Evolutionary conservation across 1,139 yeast genomes (phyloP), one percentile per base, ranked within the genome.

Genomic region (Meyerozyma smithsonii): DNA sequence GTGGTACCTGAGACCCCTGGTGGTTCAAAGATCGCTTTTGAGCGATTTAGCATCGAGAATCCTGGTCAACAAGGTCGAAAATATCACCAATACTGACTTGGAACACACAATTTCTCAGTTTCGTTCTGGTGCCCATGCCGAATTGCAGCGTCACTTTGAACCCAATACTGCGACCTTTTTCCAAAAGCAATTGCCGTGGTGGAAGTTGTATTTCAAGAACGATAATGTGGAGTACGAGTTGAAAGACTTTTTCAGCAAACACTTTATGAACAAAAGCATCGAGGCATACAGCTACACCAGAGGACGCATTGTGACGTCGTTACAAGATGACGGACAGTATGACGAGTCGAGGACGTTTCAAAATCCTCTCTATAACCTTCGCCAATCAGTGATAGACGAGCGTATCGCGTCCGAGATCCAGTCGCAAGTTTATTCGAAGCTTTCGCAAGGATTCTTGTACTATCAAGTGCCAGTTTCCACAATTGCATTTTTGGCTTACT

Each of bases 221-320:
- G 77, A 72, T 43, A 70, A 71, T 44, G 70, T 72, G 12, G 75
- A 70, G 51, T 71, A 71, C 43, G 69, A 64, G 39, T 52, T 71
- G 35, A 70, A 69, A 42, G 76, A 71, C 42, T 69, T 48, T 44
- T 64, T 71, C 41, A 56, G 47, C 37, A 38, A 46, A 6, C 51
- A 61, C 25, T 71, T 69, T 47, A 68, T 72, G 74, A 56, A 50
- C 41, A 46, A 59, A 32, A 66, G 73, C 44, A 68, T 70, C 19
- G 75, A 69, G 40, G 52, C 55, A 24, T 71, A 62, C 46, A 66
- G 64, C 44, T 68, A 58, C 42, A 46, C 61, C 12, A 54, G 68
- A 41, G 77, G 77, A 7, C 62, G 61, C 37, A 60, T 71, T 7
- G 60, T 58, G 7, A 55, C 64, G 15, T 47, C 53, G 18, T 46